Evolutionary conservation across 2,329 filamentous ascomycete genomes (phyloP), one percentile per base, ranked within the genome.

Genomic region (Fusarium multiceps): DNA sequence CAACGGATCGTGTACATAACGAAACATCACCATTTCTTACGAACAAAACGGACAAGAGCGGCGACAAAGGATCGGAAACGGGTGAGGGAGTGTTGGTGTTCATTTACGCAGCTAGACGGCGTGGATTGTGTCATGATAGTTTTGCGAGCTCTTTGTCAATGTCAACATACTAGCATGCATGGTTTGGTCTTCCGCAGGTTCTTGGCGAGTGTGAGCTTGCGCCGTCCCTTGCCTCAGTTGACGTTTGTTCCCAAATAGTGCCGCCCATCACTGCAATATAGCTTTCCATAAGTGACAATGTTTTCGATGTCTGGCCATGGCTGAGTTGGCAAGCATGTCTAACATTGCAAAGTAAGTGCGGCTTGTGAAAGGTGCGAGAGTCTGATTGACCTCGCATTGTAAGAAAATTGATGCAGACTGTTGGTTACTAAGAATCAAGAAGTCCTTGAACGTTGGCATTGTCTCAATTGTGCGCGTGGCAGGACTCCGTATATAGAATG

Each of bases 1-100:
- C 63, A 59, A 71, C 62, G 63, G 56, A 71, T 66, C 68, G 59
- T 74, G 72, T 75, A 72, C 66, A 73, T 72, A 72, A 65, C 57
- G 61, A 59, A 71, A 63, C 62, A 71, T 66, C 62, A 74, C 63
- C 68, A 72, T 71, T 72, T 72, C 66, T 74, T 66, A 66, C 48
- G 58, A 61, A 53, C 59, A 37, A 58, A 56, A 60, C 43, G 45
- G 50, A 56, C 42, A 55, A 43, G 51, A 68, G 55, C 63, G 55
- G 68, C 68, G 45, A 63, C 25, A 69, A 50, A 60, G 42, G 45
- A 60, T 43, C 48, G 59, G 46, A 71, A 71, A 50, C 47, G 41
- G 49, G 47, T 21, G 34, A 32, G 51, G 55, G 27, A 42, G 53
- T 59, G 56, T 48, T 42, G 54, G 51, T 68, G 42, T 63, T 64